phyloP scores from a whole-genome alignment of 768 basidiomycete genomes.

The Trametes cinnabarina region DNA sequence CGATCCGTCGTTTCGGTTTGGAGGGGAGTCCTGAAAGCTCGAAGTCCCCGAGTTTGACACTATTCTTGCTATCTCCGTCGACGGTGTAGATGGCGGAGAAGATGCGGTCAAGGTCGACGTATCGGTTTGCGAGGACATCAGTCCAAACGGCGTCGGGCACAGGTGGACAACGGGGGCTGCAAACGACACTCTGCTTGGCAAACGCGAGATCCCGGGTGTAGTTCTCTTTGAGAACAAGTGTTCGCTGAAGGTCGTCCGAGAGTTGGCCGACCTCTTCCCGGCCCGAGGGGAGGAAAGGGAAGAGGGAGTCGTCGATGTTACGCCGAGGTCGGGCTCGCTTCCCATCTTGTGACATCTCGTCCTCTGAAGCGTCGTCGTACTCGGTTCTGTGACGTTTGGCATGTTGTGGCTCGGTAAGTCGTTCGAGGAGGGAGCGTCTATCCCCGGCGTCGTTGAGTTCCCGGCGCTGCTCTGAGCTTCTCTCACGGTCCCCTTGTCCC shows the following conservation, averaged over 20 bases:
- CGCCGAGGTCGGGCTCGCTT: too few species aligned
- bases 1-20: slow-evolving; percentile 14
- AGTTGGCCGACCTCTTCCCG: too few species aligned
- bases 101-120: slow-evolving; percentile 32
- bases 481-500: too few species aligned
- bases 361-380: too few species aligned
- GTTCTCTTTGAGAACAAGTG: background rate
- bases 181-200: background rate
- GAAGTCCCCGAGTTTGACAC: slow-evolving; percentile 18
- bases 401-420: too few species aligned
- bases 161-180: background rate
- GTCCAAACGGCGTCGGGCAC: slow-evolving; percentile 29
- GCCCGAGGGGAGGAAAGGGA: too few species aligned
- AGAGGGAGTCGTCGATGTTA: too few species aligned
- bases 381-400: too few species aligned
- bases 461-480: too few species aligned
- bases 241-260: background rate
- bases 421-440: too few species aligned
- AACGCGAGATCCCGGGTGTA: slow-evolving; percentile 3
- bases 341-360: too few species aligned
- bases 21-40: slow-evolving; percentile 17
- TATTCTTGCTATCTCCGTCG: slow-evolving; percentile 9
- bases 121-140: slow-evolving; percentile 24
- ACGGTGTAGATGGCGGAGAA: slow-evolving; percentile 21
- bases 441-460: too few species aligned